Evolutionary conservation across 208 protist species (phyloP).

Genomic region (Trypanosoma theileri): DNA sequence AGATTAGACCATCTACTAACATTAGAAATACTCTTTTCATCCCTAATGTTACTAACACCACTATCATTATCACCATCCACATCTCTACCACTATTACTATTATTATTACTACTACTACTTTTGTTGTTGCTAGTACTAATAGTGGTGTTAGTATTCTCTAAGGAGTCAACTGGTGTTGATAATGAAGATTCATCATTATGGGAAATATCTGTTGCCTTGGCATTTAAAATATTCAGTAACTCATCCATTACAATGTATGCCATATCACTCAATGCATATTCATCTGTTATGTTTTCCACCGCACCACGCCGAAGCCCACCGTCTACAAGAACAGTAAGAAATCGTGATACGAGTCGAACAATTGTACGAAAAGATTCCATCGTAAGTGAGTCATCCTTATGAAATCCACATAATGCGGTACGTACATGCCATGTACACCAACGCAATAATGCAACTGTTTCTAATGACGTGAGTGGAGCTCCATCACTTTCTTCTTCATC

Average conservation of each 20-base stretch:
- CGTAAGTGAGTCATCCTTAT: neutral
- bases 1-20: conserved; percentile 1
- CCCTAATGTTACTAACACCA: too few relatives aligned
- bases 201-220: neutral
- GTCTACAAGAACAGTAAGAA: conserved; percentile 18
- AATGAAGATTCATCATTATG: too few relatives aligned
- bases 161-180: too few relatives aligned
- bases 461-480: conserved; percentile 27
- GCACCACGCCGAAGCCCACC: conserved; percentile 17
- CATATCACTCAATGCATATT: conserved; percentile 24
- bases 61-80: neutral
- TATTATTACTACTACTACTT: neutral
- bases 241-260: conserved; percentile 12
- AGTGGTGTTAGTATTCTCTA: too few relatives aligned
- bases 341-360: conserved; percentile 6
- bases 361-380: neutral
- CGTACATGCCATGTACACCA: conserved; percentile 34
- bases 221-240: conserved; percentile 14
- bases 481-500: neutral
- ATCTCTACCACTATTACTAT: neutral
- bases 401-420: conserved; percentile 15
- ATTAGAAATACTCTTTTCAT: too few relatives aligned
- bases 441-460: conserved; percentile 33
- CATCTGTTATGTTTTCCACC: conserved; percentile 9
- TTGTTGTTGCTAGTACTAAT: too few relatives aligned